These are phyloP conservation scores for Cryptococcus hybrid DNA, from an alignment of 1,284 basidiomycete genomes.

Conservation along the genomic window DNA sequence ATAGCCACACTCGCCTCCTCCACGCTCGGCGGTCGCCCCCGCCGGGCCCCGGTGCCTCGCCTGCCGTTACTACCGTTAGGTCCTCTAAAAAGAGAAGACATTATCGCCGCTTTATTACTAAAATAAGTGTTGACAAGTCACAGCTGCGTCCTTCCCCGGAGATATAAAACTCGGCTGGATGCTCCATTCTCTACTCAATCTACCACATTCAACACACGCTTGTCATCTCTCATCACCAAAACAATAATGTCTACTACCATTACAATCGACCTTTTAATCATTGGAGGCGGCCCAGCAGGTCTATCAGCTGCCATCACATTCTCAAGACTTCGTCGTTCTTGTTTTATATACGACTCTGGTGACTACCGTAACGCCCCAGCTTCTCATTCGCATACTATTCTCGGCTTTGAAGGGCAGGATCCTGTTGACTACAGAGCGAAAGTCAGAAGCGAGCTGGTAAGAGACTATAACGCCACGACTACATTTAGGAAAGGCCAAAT, in stretches of 20 bases:
- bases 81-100: no score
- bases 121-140: no score
- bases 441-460: conserved; percentile 12
- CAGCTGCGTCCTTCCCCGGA: no score
- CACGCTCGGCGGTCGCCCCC: no score
- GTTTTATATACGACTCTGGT: conserved; percentile 28
- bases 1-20: no score
- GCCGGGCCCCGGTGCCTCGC: no score
- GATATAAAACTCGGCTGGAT: no score
- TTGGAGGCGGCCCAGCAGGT: conserved; percentile 37
- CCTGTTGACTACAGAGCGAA: conserved; percentile 11
- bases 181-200: no score
- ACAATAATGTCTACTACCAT: conserved; percentile 3
- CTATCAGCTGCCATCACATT: conserved; percentile 23
- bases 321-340: conserved; percentile 22
- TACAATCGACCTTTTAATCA: conserved; percentile 24
- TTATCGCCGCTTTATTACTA: no score
- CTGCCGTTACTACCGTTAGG: no score
- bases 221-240: neutral
- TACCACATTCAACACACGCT: no score
- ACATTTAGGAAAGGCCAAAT: conserved; percentile 16
- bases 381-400: conserved; percentile 19
- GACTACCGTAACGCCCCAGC: conserved; percentile 25
- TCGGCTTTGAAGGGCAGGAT: conserved; percentile 17
- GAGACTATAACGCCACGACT: conserved; percentile 10